Percentiles rank a stretch among this genome's conserved stretches.
Evolutionary conservation across 2,329 filamentous ascomycete genomes (phyloP).

Genomic region (Trichoderma brevicompactum): DNA sequence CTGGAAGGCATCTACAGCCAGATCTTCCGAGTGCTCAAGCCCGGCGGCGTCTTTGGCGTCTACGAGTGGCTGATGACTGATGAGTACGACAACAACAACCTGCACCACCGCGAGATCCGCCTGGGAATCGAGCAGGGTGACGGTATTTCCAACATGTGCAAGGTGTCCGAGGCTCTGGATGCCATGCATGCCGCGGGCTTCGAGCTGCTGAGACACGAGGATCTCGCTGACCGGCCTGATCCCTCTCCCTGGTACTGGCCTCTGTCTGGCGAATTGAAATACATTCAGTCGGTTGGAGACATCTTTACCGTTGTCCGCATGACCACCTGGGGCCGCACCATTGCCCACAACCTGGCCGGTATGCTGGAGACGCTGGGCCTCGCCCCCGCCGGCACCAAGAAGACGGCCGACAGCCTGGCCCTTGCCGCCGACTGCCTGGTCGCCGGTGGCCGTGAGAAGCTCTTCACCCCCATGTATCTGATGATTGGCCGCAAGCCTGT

Average conservation of each 20-base stretch:
- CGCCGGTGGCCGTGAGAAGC: slow-evolving; percentile 80
- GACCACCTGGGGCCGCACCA: slow-evolving; percentile 78
- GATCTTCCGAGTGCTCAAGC: slow-evolving; percentile 90
- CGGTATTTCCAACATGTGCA: slow-evolving; percentile 94
- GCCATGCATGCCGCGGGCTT: slow-evolving; percentile 88
- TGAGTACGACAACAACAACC: slow-evolving; percentile 83
- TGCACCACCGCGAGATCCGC: slow-evolving; percentile 81
- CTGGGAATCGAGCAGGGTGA: slow-evolving; percentile 91
- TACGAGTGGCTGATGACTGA: slow-evolving; percentile 99
- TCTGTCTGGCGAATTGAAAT: slow-evolving; percentile 64
- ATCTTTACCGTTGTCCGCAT: slow-evolving; percentile 83
- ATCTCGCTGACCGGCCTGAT: slow-evolving; percentile 61
- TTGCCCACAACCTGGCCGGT: slow-evolving; percentile 78
- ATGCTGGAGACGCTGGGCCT: slow-evolving; percentile 74
- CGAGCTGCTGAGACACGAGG: slow-evolving; percentile 59
- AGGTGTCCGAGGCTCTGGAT: slow-evolving; percentile 72
- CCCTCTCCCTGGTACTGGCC: slow-evolving; percentile 30
- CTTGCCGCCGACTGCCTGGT: slow-evolving; percentile 83
- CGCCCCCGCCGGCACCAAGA: slow-evolving; percentile 83
- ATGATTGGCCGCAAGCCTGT: slow-evolving; percentile 89
- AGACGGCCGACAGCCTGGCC: slow-evolving; percentile 90
- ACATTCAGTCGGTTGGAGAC: slow-evolving; percentile 80
- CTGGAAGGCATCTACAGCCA: slow-evolving; percentile 87
- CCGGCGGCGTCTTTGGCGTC: slow-evolving; percentile 90
- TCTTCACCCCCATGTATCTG: slow-evolving; percentile 99